phyloP scores from a whole-genome alignment of 495 filamentous ascomycete genomes.

The Penicillium taxi region DNA sequence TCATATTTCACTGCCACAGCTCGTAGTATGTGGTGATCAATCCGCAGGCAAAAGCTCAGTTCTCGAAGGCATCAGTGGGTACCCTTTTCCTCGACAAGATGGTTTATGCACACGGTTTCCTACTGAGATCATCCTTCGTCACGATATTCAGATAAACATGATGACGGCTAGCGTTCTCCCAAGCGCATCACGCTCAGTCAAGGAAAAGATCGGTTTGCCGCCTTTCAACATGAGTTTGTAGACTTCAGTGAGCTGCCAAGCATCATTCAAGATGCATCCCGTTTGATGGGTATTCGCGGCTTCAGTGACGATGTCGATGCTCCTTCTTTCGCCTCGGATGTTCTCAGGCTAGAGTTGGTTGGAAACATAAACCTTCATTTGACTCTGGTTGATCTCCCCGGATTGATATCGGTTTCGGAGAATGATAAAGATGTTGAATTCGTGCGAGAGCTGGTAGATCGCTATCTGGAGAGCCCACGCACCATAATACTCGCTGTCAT shows the following conservation, averaged over 20 bases:
- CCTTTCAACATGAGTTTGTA: slow-evolving; percentile 5
- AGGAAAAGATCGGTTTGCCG: slow-evolving; percentile 5
- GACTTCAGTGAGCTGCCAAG: slow-evolving; percentile 30
- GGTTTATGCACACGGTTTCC: slow-evolving; percentile 32
- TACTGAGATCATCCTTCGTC: slow-evolving; percentile 25
- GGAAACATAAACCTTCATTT: slow-evolving; percentile 44
- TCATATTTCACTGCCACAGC: slow-evolving; percentile 53
- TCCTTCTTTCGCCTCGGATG: slow-evolving; percentile 38
- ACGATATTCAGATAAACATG: slow-evolving; percentile 3
- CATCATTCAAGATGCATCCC: slow-evolving; percentile 36
- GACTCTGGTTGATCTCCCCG: slow-evolving; percentile 50
- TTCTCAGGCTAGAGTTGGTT: slow-evolving; percentile 45
- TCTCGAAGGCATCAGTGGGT: slow-evolving; percentile 35
- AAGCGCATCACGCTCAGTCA: slow-evolving; percentile 3
- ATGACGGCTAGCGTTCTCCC: slow-evolving; percentile 14
- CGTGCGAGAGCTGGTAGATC: slow-evolving; percentile 21
- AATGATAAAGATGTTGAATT: slow-evolving; percentile 23
- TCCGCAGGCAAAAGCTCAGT: slow-evolving; percentile 42
- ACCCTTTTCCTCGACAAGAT: slow-evolving; percentile 32
- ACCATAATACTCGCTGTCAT: slow-evolving; percentile 31
- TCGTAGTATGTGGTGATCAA: slow-evolving; percentile 58
- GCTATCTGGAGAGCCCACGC: slow-evolving; percentile 25
- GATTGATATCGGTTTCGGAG: slow-evolving; percentile 28
- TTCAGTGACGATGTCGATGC: slow-evolving; percentile 7
- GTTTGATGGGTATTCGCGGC: slow-evolving; percentile 28